These are phyloP conservation scores for Wickerhamia fluorescens DNA, from an alignment of 805 yeast genomes.

Conservation along the genomic window DNA sequence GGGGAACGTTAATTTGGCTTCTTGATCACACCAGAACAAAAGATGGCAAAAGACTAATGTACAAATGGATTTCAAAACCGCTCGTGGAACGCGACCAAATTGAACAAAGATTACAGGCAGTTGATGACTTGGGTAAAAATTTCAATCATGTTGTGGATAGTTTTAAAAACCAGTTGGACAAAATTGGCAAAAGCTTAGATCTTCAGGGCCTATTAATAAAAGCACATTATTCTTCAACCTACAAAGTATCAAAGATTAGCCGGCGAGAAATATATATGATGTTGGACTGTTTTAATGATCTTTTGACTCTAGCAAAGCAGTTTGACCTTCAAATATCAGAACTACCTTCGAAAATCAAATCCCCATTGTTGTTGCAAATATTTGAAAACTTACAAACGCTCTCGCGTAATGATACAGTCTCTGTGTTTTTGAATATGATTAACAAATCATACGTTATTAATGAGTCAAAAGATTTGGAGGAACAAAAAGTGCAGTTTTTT, in stretches of 20 bases:
- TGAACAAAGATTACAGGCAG: constrained; percentile 56
- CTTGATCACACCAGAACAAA: constrained; percentile 74
- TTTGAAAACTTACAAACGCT: constrained; percentile 31
- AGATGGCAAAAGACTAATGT: constrained; percentile 63
- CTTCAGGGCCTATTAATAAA: constrained; percentile 31
- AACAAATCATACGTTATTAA: constrained; percentile 46
- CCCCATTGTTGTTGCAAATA: constrained; percentile 27
- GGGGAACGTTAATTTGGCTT: constrained; percentile 75
- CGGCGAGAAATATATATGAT: constrained; percentile 26
- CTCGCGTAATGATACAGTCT: constrained; percentile 21
- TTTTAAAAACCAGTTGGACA: constrained; percentile 17
- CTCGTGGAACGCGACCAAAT: constrained; percentile 48
- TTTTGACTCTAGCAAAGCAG: constrained; percentile 17
- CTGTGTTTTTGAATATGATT: constrained; percentile 41
- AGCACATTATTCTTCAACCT: constrained; percentile 30
- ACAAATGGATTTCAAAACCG: constrained; percentile 73
- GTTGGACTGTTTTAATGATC: constrained; percentile 23
- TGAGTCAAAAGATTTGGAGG: constrained; percentile 36
- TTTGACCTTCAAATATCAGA: constrained; percentile 33
- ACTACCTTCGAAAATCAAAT: constrained; percentile 23
- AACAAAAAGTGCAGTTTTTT: constrained; percentile 41
- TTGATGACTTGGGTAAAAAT: constrained; percentile 20
- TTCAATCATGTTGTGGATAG: constrained; percentile 30
- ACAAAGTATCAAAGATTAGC: constrained; percentile 18
- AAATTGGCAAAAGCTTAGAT: constrained; percentile 26